Evolutionary conservation across 163 green algal genomes (phyloP).

Genomic region (Chlorella variabilis): DNA sequence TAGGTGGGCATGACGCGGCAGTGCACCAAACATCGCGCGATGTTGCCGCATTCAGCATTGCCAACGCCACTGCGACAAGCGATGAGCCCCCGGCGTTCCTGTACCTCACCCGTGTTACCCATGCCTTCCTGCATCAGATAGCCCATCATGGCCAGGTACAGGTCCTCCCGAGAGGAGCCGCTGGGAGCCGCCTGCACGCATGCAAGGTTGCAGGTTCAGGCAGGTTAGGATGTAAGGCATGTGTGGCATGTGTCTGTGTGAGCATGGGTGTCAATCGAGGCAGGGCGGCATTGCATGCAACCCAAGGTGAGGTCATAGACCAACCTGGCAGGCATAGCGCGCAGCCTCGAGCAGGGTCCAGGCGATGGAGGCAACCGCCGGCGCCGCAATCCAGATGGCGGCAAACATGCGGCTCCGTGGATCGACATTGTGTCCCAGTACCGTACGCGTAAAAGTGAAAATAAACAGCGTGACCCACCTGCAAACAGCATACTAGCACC

Average conservation of each 20-base stretch:
- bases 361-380: constrained; percentile 52
- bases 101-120: constrained; percentile 2
- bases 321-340: neutral
- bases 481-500: neutral
- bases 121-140: neutral
- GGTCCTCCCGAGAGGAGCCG: neutral
- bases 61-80: too few species aligned
- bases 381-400: constrained; percentile 57
- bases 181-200: neutral
- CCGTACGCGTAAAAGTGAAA: constrained; percentile 45
- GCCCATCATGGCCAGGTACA: neutral
- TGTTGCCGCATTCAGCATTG: too few species aligned
- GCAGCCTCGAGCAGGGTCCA: constrained; percentile 36
- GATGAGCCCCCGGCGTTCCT: too few species aligned
- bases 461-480: constrained; percentile 46
- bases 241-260: too few species aligned
- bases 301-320: too few species aligned
- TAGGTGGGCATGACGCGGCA: neutral
- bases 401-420: constrained; percentile 50
- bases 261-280: too few species aligned
- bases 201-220: too few species aligned
- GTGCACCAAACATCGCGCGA: too few species aligned
- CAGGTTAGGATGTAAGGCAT: too few species aligned
- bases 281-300: too few species aligned
- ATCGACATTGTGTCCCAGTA: constrained; percentile 45